Conservation (phyloP, 2,329 filamentous ascomycete species). For the Talaromyces sp. region DNA sequence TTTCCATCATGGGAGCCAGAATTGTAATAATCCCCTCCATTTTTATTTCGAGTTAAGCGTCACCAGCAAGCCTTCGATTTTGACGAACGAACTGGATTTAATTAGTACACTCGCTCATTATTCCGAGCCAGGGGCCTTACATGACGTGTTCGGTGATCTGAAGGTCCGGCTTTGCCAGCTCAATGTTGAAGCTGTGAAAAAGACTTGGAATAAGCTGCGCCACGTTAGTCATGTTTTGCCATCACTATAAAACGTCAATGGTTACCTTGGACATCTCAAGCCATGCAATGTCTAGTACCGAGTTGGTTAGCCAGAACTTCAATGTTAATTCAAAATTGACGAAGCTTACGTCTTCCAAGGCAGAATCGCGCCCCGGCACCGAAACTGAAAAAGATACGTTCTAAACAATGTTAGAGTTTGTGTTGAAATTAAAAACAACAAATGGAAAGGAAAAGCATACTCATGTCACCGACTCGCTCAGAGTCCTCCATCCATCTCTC, state of each 20-base stretch:
- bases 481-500: constrained; percentile 6
- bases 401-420: neutral
- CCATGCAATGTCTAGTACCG: constrained; percentile 11
- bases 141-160: neutral
- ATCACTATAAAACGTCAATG: neutral
- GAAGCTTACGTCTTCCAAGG: constrained; percentile 13
- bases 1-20: neutral
- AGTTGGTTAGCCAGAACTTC: neutral
- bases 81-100: neutral
- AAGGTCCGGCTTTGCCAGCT: neutral
- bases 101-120: neutral
- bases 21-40: neutral
- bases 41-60: neutral
- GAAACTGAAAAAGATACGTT: constrained; percentile 14
- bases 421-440: neutral
- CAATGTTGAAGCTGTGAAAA: neutral
- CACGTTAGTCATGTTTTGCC: neutral
- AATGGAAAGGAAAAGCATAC: neutral
- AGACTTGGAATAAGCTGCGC: neutral
- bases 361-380: constrained; percentile 13
- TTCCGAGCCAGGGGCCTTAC: neutral
- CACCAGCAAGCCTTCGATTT: neutral
- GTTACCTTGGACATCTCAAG: constrained; percentile 14
- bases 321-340: neutral
- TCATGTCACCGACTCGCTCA: constrained; percentile 2